Conservation (phyloP, 2,329 filamentous ascomycete species). For the Fusarium algeriense region DNA sequence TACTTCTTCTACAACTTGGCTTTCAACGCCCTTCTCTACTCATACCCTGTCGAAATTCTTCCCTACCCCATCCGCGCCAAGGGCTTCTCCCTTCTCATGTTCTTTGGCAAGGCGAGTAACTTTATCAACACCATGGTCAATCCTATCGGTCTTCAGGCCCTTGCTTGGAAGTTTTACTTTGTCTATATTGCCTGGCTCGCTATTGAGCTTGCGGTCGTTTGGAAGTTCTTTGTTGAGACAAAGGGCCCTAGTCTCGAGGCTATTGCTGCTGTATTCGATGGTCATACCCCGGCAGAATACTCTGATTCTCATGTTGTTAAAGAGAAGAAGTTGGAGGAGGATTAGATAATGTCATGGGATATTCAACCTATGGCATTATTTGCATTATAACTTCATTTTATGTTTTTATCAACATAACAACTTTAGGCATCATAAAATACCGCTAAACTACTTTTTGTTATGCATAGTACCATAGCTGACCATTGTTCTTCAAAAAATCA, state of each 20-base stretch:
- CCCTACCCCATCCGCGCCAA: slow-evolving; percentile 29
- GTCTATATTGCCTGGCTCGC: neutral
- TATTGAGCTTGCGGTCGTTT: neutral
- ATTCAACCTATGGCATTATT: too few relatives aligned
- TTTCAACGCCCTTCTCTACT: slow-evolving; percentile 35
- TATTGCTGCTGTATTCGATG: neutral
- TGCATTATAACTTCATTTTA: too few relatives aligned
- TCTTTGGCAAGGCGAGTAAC: slow-evolving; percentile 14
- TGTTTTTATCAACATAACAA: too few relatives aligned
- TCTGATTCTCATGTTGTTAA: neutral
- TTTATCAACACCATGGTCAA: slow-evolving; percentile 18
- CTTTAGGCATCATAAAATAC: too few relatives aligned
- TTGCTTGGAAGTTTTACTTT: slow-evolving; percentile 8
- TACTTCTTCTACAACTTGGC: slow-evolving; percentile 39
- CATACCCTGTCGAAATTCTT: slow-evolving; percentile 31
- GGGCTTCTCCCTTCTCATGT: slow-evolving; percentile 36
- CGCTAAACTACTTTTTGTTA: too few relatives aligned
- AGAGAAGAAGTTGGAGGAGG: neutral
- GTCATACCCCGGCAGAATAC: neutral
- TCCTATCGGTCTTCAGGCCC: neutral
- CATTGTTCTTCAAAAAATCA: too few relatives aligned
- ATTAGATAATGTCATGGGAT: neutral
- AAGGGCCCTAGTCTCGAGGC: slow-evolving; percentile 6
- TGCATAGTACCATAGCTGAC: too few relatives aligned
- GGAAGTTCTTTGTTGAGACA: slow-evolving; percentile 10